These are phyloP conservation scores for Triadica sebifera DNA, from an alignment of 345 rosid genomes.

Conservation along the genomic window DNA sequence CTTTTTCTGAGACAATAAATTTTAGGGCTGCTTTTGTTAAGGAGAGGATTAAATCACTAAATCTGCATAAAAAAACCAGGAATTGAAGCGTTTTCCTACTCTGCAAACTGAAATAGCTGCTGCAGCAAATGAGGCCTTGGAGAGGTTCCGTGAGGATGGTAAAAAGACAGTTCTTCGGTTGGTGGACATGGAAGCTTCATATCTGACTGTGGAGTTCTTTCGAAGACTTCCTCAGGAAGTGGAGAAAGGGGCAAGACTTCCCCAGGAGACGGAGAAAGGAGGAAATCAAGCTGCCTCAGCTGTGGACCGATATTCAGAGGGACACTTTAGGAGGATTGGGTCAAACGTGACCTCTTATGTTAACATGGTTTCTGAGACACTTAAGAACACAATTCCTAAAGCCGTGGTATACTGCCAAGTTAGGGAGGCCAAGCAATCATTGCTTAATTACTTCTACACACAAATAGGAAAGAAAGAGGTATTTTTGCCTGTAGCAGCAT, in stretches of 20 bases:
- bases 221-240: slow-evolving; percentile 41
- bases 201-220: slow-evolving; percentile 40
- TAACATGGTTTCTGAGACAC: slow-evolving; percentile 40
- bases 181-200: slow-evolving; percentile 44
- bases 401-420: slow-evolving; percentile 43
- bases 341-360: slow-evolving; percentile 37
- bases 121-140: slow-evolving; percentile 34
- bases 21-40: not conserved
- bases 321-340: slow-evolving; percentile 43
- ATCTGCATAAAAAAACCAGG: slow-evolving; percentile 16
- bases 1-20: not conserved
- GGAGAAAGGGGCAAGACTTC: slow-evolving; percentile 36
- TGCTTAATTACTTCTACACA: slow-evolving; percentile 35
- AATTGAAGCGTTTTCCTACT: slow-evolving; percentile 37
- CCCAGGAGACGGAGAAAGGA: slow-evolving; percentile 37
- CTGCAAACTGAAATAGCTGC: slow-evolving; percentile 38
- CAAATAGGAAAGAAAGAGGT: slow-evolving; percentile 42
- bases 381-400: slow-evolving; percentile 34
- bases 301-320: slow-evolving; percentile 33
- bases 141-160: slow-evolving; percentile 38
- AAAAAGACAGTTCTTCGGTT: slow-evolving; percentile 37
- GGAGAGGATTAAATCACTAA: too few relatives aligned
- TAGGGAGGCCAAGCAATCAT: slow-evolving; percentile 35
- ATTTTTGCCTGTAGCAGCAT: not conserved
- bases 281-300: slow-evolving; percentile 25